A percentile compares a stretch with the other conserved stretches of the same genome.
Evolutionary conservation across 2,329 filamentous ascomycete genomes (phyloP).

Genomic region (Calonectria henricotiae): DNA sequence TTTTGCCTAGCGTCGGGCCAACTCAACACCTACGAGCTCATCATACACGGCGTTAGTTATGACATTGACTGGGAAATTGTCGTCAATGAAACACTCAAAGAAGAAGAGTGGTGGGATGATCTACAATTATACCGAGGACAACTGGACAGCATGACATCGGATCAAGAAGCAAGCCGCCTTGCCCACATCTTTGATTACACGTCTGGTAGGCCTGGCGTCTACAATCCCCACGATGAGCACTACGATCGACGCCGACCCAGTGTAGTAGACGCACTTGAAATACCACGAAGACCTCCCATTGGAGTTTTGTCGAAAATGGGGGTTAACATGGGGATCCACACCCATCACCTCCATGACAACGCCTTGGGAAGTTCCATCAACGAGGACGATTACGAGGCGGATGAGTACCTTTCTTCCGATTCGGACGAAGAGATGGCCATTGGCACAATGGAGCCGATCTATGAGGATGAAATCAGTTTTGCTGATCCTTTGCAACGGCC

Average conservation of each 20-base stretch:
- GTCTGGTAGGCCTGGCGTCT: conserved; percentile 61
- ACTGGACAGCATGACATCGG: conserved; percentile 58
- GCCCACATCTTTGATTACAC: conserved; percentile 64
- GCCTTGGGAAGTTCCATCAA: conserved; percentile 66
- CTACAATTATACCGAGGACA: conserved; percentile 72
- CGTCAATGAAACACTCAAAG: conserved; percentile 77
- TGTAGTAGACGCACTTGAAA: conserved; percentile 73
- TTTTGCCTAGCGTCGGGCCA: conserved; percentile 86
- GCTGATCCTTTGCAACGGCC: conserved; percentile 45
- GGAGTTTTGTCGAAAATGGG: conserved; percentile 71
- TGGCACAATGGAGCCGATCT: conserved; percentile 49
- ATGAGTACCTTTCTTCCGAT: conserved; percentile 54
- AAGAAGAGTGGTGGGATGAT: conserved; percentile 89
- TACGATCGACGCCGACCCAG: conserved; percentile 61
- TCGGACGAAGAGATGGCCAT: conserved; percentile 54
- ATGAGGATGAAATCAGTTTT: conserved; percentile 51
- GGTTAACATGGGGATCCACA: conserved; percentile 82
- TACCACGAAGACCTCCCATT: conserved; percentile 75
- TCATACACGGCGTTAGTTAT: conserved; percentile 79
- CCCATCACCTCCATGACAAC: conserved; percentile 78
- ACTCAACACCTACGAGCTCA: conserved; percentile 81
- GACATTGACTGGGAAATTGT: conserved; percentile 71
- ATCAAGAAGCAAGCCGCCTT: conserved; percentile 64
- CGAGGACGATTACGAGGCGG: conserved; percentile 55
- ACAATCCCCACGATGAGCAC: conserved; percentile 61